Conservation (phyloP, 2,329 filamentous ascomycete genomes). For the Pseudophaeomoniella oleicola region DNA sequence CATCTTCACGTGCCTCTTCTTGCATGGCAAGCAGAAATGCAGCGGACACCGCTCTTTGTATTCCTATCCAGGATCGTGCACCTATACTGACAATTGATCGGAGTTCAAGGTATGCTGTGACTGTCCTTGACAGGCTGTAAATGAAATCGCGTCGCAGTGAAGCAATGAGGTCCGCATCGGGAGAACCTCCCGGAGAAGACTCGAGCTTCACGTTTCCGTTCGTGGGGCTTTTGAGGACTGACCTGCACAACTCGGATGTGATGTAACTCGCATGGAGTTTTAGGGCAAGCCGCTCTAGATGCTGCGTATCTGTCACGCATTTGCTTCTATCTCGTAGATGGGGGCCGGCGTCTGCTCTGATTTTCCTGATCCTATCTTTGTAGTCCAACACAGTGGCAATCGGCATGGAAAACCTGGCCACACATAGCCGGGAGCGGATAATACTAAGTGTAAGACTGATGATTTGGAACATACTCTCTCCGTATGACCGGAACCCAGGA, state of each 20-base stretch:
- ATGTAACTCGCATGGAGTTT: conserved; percentile 50
- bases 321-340: conserved; percentile 39
- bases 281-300: conserved; percentile 44
- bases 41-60: conserved; percentile 32
- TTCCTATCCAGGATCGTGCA: conserved; percentile 29
- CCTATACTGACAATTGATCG: conserved; percentile 26
- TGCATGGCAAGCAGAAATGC: conserved; percentile 31
- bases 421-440: conserved; percentile 41
- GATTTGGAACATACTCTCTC: conserved; percentile 43
- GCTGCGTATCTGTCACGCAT: conserved; percentile 29
- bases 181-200: conserved; percentile 22
- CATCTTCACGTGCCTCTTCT: conserved; percentile 26
- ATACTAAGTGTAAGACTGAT: conserved; percentile 40
- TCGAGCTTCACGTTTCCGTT: conserved; percentile 10
- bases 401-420: conserved; percentile 37
- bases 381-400: conserved; percentile 40
- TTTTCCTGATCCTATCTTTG: conserved; percentile 40
- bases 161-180: conserved; percentile 5
- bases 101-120: conserved; percentile 47
- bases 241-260: conserved; percentile 46
- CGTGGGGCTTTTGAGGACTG: conserved; percentile 37
- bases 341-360: conserved; percentile 43
- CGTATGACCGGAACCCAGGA: conserved; percentile 38
- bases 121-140: conserved; percentile 37
- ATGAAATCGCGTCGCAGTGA: conserved; percentile 39